Conservation (phyloP, 495 filamentous ascomycete species). For the Cercophora samala region DNA sequence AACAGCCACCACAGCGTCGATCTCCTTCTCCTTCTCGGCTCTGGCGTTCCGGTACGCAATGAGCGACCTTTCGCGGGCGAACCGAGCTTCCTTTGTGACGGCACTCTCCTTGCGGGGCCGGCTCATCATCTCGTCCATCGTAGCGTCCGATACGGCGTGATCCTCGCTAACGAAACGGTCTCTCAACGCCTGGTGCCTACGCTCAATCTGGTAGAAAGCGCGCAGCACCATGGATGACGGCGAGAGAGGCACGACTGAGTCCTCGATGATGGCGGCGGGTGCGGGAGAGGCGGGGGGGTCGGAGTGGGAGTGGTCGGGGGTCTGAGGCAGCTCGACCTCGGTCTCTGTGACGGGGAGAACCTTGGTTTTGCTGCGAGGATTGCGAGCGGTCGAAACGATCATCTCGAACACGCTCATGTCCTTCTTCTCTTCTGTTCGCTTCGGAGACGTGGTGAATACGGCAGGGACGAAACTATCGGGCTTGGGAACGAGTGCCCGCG, state of each 20-base stretch:
- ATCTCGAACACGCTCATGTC: not conserved
- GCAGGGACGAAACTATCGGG: not conserved
- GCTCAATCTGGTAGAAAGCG: not conserved
- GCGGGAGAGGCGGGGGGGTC: not conserved
- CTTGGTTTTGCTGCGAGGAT: not conserved
- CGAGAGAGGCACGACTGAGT: not conserved
- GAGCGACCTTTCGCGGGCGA: not conserved
- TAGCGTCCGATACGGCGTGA: not conserved
- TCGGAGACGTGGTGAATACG: not conserved
- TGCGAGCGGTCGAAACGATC: not conserved
- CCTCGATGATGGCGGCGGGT: not conserved
- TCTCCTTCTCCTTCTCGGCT: not conserved
- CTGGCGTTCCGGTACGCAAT: not conserved
- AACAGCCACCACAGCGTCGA: not conserved
- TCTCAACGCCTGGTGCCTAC: not conserved
- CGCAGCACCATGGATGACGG: not conserved
- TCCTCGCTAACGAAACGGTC: not conserved
- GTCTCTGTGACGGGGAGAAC: constrained; percentile 12
- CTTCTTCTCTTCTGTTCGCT: not conserved
- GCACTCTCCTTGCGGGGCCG: not conserved
- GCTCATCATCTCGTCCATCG: not conserved
- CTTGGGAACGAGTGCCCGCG: not conserved
- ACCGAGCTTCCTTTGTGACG: not conserved
- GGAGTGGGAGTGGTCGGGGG: not conserved
- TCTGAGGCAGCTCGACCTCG: not conserved